These are phyloP conservation scores for Xerocomus potaroensis DNA, from an alignment of 768 basidiomycete species.

Conservation along the genomic window DNA sequence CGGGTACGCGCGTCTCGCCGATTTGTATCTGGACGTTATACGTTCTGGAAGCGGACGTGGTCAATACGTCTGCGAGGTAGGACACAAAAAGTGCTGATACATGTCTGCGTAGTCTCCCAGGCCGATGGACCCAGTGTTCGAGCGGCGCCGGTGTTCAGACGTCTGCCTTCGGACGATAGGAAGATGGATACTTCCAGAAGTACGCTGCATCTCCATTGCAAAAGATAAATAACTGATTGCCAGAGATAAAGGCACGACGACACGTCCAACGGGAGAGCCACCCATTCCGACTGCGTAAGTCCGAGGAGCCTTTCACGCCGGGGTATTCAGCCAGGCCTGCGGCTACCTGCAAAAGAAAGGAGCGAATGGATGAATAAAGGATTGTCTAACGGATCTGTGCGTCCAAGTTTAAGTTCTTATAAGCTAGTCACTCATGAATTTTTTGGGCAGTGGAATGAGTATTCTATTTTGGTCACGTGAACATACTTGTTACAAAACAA, in stretches of 20 bases:
- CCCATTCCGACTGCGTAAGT: conserved; percentile 11
- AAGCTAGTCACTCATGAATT: too few species aligned
- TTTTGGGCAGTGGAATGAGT: too few species aligned
- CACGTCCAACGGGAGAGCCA: conserved; percentile 2
- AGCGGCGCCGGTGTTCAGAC: conserved; percentile 4
- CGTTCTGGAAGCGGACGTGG: conserved; percentile 35
- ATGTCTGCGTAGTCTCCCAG: conserved; percentile 61
- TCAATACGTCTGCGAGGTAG: conserved; percentile 5
- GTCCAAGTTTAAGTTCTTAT: too few species aligned
- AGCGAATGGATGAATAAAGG: too few species aligned
- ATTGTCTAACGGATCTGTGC: background rate
- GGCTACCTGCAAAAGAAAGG: background rate
- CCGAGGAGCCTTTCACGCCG: too few species aligned
- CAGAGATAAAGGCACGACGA: conserved; percentile 7
- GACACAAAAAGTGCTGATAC: conserved; percentile 35
- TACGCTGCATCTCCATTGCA: conserved; percentile 1
- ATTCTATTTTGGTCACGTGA: conserved; percentile 11
- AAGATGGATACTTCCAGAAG: conserved; percentile 21
- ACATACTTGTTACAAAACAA: background rate
- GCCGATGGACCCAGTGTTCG: conserved; percentile 39
- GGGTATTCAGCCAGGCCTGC: background rate
- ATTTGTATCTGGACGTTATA: conserved; percentile 61
- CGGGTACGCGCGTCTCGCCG: conserved; percentile 47
- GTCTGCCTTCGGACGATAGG: conserved; percentile 16
- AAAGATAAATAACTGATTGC: conserved; percentile 1